Evolutionary conservation across 257 asterid species (phyloP).

Genomic region (Petunia axillaris): DNA sequence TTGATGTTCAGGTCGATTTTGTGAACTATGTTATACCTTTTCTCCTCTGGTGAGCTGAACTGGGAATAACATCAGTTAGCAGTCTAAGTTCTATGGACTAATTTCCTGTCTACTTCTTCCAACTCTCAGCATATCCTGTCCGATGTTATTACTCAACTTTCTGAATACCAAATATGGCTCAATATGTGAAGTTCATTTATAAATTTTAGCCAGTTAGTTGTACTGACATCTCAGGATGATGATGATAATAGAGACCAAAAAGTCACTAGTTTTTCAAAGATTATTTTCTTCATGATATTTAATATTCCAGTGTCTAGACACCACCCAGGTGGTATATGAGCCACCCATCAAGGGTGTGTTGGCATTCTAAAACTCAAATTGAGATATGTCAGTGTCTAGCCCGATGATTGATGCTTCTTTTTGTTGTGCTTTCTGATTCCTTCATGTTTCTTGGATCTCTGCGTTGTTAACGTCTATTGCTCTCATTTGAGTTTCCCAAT

Average conservation of each 20-base stretch:
- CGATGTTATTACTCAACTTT: neutral
- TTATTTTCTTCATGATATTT: neutral
- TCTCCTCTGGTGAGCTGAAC: neutral
- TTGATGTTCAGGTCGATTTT: constrained; percentile 3
- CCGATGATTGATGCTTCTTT: constrained; percentile 6
- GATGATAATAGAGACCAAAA: neutral
- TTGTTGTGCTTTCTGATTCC: neutral
- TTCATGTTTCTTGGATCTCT: constrained; percentile 1
- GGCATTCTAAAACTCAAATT: no score
- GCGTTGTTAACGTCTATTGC: neutral
- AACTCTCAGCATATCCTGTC: neutral
- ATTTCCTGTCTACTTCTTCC: neutral
- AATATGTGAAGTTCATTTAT: neutral
- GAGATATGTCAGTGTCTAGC: neutral
- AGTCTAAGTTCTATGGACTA: neutral
- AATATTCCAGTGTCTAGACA: neutral
- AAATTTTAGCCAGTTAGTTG: neutral
- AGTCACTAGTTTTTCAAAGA: neutral
- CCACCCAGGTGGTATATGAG: no score
- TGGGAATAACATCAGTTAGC: neutral
- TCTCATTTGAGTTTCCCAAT: constrained; percentile 3
- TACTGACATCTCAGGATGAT: neutral
- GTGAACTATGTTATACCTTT: constrained; percentile 1
- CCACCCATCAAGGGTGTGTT: no score
- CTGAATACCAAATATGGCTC: neutral